Percentiles rank a stretch among this genome's conserved stretches.
These are phyloP conservation scores for Candida coleopterorum DNA, from an alignment of 805 yeast genomes.

Conservation along the genomic window DNA sequence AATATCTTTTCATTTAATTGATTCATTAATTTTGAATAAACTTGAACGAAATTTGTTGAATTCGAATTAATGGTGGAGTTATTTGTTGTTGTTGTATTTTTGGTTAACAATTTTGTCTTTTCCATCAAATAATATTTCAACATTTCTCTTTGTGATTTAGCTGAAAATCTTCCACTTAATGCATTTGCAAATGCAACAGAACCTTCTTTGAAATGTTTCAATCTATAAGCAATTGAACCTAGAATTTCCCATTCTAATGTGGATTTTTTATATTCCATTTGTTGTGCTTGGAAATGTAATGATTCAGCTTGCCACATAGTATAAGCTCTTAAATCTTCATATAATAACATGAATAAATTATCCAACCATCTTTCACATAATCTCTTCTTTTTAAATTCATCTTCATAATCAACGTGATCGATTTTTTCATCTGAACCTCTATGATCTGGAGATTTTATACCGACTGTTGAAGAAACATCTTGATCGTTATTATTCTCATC, in stretches of 20 bases:
- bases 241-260: slow-evolving; percentile 90
- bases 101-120: slow-evolving; percentile 30
- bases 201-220: slow-evolving; percentile 86
- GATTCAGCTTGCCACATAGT: slow-evolving; percentile 93
- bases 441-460: slow-evolving; percentile 29
- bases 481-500: neutral
- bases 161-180: slow-evolving; percentile 69
- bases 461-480: slow-evolving; percentile 30
- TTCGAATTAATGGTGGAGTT: slow-evolving; percentile 6
- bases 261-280: slow-evolving; percentile 68
- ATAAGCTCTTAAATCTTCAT: slow-evolving; percentile 73
- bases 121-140: slow-evolving; percentile 60
- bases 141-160: slow-evolving; percentile 70
- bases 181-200: slow-evolving; percentile 77
- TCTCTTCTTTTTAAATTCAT: slow-evolving; percentile 57
- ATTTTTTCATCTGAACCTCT: slow-evolving; percentile 9
- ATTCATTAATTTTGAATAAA: slow-evolving; percentile 34
- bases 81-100: slow-evolving; percentile 15
- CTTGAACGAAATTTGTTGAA: slow-evolving; percentile 18
- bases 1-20: slow-evolving; percentile 54
- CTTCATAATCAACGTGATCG: slow-evolving; percentile 16
- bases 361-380: slow-evolving; percentile 74
- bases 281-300: slow-evolving; percentile 84
- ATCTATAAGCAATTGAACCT: slow-evolving; percentile 79
- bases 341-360: slow-evolving; percentile 61